Evolutionary conservation across 1,284 basidiomycete genomes (phyloP), one percentile per base, ranked within the genome.

Genomic region (Irpex lacteus): DNA sequence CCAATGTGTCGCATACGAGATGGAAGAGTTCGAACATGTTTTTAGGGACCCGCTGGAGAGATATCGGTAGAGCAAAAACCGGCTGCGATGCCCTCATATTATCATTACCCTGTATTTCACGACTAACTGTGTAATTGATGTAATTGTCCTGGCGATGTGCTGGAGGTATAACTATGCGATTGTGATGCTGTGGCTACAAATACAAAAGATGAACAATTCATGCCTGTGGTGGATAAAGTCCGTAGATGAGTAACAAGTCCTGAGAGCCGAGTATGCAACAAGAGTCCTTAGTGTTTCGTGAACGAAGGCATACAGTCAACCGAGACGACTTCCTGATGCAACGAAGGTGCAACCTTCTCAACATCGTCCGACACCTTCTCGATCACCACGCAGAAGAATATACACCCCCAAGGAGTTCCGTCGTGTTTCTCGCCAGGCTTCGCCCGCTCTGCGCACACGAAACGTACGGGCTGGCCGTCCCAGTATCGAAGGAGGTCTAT

Each of bases 401-500:
- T 72, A 40, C 80, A 78, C 1, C 88, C 90, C 81, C 87, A 85
- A 0, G 87, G 84, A 36, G 80, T 79, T 19, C 76, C 80, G 37
- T 75, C 71, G 54, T 74, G 73, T 50, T 69, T 66, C 49, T 69
- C 70, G 56, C 69, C 70, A 7, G 65, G 69, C 15, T 67, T 68
- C 18, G 78, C 81, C 58, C 91, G 83, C 72, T 89, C 83, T 70
- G 90, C 91, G 75, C 92, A 95, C 9, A 93, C 82, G 75, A 94
- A 95, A 52, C 85, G 79, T 15, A 95, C 91, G 0, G 90, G 92
- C 75, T 96, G 94, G 5, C 94, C 93, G 70, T 97, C 94, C 95
- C 96, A 98, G 74, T 96, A 96, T 71, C 85, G 84, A 73, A 91
- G 84, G 21, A 98, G 79, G 73, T 95, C 90, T 69, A 96, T 90